Conservation (phyloP, 352 stramenopile genomes). For the Lagenidium sp. region DNA sequence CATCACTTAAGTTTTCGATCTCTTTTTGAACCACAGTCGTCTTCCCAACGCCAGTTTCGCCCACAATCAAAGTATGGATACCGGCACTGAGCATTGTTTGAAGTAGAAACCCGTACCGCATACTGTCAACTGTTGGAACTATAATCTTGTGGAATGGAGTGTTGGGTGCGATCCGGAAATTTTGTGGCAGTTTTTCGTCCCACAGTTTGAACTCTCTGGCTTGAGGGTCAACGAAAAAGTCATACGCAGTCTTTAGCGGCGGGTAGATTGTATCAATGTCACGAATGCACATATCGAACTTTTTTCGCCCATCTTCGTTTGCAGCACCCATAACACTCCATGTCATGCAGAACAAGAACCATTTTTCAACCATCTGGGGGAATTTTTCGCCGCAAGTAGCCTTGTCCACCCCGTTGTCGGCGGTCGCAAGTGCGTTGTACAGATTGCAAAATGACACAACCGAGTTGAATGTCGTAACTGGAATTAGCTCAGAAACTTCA, state of each 20-base stretch:
- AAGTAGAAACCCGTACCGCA: constrained; percentile 75
- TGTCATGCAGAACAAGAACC: constrained; percentile 80
- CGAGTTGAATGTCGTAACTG: constrained; percentile 72
- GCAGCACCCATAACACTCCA: constrained; percentile 83
- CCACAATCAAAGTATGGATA: constrained; percentile 82
- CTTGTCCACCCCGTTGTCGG: constrained; percentile 67
- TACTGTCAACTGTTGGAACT: constrained; percentile 79
- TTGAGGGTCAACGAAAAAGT: constrained; percentile 87
- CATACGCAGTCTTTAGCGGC: constrained; percentile 88
- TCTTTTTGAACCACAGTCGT: constrained; percentile 80
- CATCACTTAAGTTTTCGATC: constrained; percentile 70
- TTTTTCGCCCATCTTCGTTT: constrained; percentile 79
- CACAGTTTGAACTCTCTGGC: constrained; percentile 76
- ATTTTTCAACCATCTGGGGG: constrained; percentile 58
- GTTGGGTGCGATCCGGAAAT: constrained; percentile 60
- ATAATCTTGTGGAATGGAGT: constrained; percentile 84
- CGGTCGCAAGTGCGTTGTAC: constrained; percentile 67
- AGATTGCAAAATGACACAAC: constrained; percentile 83
- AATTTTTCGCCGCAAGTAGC: constrained; percentile 58
- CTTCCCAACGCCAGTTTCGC: constrained; percentile 87
- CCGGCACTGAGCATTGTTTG: constrained; percentile 67
- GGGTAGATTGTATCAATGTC: constrained; percentile 91
- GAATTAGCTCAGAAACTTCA: constrained; percentile 68
- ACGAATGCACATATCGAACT: constrained; percentile 81
- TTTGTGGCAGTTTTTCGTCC: constrained; percentile 73